Base-by-base conservation (phyloP, 2,329 filamentous ascomycete species). In the Orbilia blumenaviensis region DNA sequence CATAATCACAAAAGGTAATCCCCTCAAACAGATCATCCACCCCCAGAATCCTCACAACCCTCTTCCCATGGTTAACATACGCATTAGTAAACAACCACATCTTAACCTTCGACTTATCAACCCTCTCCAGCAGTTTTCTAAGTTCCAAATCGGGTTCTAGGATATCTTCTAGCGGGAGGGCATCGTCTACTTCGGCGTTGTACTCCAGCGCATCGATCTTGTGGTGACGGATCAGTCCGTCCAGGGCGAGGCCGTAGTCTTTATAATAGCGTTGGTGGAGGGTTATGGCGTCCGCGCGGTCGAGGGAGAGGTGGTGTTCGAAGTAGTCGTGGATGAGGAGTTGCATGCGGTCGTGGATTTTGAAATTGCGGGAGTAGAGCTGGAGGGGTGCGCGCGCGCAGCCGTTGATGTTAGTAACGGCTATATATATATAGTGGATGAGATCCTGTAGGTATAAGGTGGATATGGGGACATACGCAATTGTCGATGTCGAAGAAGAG, bases 41-140 rank as follows among this genome's bases (percentile, higher is more conserved):
- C 1, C 88, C 90, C 1, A 99, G 86, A 18, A 99, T 85, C 75
- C 87, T 89, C 10, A 97, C 89, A 0, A 99, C 95, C 44, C 93
- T 85, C 81, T 88, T 90, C 32, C 89, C 95, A 81, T 99, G 95
- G 34, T 87, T 98, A 78, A 96, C 85, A 81, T 99, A 97, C 21
- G 96, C 95, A 81, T 99, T 99, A 1, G 96, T 99, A 80, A 99
- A 91, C 1, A 99, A 88, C 95, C 96, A 99, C 29, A 93, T 85
- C 78, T 89, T 93, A 78, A 97, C 92, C 82, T 96, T 96, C 80
- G 85, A 88, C 23, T 44, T 60, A 83, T 99, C 94, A 64, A 99
- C 89, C 78, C 94, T 91, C 82, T 91, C 86, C 4, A 99, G 88
- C 50, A 99, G 83, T 80, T 87, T 86, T 58, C 92, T 90, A 44